These are phyloP conservation scores for Iodosphaeria phyllophila DNA, from an alignment of 2,329 filamentous ascomycete species.

Conservation along the genomic window DNA sequence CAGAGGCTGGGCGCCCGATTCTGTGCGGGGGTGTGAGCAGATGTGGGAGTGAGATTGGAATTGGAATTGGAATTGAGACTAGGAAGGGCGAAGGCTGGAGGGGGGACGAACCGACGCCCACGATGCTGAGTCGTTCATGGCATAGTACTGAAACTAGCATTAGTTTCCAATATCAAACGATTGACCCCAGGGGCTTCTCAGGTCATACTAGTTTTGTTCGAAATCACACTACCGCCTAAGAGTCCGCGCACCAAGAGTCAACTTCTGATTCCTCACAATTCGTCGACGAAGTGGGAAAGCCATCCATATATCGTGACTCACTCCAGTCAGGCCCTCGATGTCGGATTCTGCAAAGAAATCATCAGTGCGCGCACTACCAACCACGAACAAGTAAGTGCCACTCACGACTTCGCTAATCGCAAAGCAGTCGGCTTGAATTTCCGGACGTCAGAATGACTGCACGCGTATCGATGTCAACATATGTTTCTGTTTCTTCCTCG, in stretches of 20 bases:
- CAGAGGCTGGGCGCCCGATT: conserved; percentile 88
- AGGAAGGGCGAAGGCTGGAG: conserved; percentile 15
- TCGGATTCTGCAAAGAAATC: conserved; percentile 46
- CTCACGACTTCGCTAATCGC: conserved; percentile 85
- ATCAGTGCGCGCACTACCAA: conserved; percentile 15
- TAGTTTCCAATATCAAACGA: conserved; percentile 1
- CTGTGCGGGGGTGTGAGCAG: conserved; percentile 25
- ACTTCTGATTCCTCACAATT: not conserved
- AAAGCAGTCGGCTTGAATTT: conserved; percentile 93
- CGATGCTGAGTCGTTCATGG: conserved; percentile 94
- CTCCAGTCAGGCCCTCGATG: conserved; percentile 98
- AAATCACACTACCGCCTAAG: conserved; percentile 69
- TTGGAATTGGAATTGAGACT: conserved; percentile 3
- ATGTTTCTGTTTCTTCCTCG: conserved; percentile 4
- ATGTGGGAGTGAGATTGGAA: conserved; percentile 5
- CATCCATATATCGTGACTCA: conserved; percentile 43
- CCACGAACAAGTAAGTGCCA: conserved; percentile 9
- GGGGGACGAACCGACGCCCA: conserved; percentile 64
- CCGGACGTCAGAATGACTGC: conserved; percentile 75
- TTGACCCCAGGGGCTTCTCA: not conserved
- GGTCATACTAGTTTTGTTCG: conserved; percentile 76
- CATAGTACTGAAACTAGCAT: conserved; percentile 52
- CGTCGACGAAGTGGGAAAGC: no score
- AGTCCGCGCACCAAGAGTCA: conserved; percentile 9
- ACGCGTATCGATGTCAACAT: conserved; percentile 8